Evolutionary conservation across 2,329 filamentous ascomycete genomes (phyloP), one percentile per base, ranked within the genome.

Genomic region (Plectosphaerella plurivora): DNA sequence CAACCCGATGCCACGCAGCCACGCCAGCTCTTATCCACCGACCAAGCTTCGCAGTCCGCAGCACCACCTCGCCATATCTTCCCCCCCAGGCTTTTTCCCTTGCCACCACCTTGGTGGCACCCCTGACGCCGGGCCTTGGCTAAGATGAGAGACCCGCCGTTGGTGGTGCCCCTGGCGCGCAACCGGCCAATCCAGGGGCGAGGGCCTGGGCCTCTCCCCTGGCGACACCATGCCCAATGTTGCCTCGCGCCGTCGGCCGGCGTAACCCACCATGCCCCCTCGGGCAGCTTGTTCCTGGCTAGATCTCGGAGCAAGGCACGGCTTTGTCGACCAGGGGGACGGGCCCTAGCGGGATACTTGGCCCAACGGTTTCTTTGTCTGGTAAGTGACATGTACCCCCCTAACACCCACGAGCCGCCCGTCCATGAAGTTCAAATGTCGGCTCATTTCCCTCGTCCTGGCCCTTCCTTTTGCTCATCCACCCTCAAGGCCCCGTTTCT

Each of bases 391-490:
- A n/a, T n/a, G n/a, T n/a, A 35, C 18, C 47, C 11, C 18, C 6
- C 47, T 49, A 49, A 49, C 47, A 54, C 51, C 49, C 16, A 18
- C 41, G n/a, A 20, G 41, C n/a, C 41, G n/a, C 41, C 16, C 28
- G 28, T 49, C 46, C 36, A 15, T 45, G 42, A 44, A 46, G 47
- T 56, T 56, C 54, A 55, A 51, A 56, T 51, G 44, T 42, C 50
- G 45, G 44, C 54, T 55, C 45, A 49, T 49, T 41, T 52, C 47
- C 54, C 54, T 52, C 53, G 22, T 46, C 20, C n/a, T 41, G 14
- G 11, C 15, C 52, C 42, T 51, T 42, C 44, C 44, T 45, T 20
- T 46, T 15, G n/a, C 10, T 37, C 18, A 25, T 47, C 18, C 47
- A 25, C 12, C 9, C 7, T 16, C 8, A 14, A 10, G n/a, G 15